Conservation (phyloP, 2,329 filamentous ascomycete species). For the Dactylellina leptospora region DNA sequence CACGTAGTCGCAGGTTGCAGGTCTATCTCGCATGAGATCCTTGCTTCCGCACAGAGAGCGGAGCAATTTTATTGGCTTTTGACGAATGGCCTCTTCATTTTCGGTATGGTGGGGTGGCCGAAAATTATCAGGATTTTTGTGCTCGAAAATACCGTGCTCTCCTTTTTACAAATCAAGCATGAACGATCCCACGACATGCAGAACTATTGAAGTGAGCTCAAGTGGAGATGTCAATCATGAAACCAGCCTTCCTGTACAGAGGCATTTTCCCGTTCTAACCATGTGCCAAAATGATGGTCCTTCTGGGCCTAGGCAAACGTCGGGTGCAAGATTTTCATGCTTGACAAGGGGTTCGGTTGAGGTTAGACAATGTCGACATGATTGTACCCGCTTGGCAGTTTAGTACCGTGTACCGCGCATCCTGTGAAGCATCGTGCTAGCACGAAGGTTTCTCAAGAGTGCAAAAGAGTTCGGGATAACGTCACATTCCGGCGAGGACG, state of each 20-base stretch:
- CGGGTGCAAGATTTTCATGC: conserved; percentile 29
- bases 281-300: conserved; percentile 7
- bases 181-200: conserved; percentile 25
- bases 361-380: conserved; percentile 9
- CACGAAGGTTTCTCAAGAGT: neutral
- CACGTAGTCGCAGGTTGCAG: conserved; percentile 19
- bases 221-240: conserved; percentile 40
- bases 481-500: conserved; percentile 46
- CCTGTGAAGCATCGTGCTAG: neutral
- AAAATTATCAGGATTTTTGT: conserved; percentile 4
- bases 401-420: neutral
- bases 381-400: conserved; percentile 7
- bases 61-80: conserved; percentile 20
- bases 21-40: conserved; percentile 41
- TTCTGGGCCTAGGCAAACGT: conserved; percentile 22
- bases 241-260: conserved; percentile 17
- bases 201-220: conserved; percentile 27
- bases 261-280: conserved; percentile 34
- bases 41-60: conserved; percentile 22
- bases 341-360: conserved; percentile 12
- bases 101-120: too few relatives aligned
- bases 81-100: conserved; percentile 28
- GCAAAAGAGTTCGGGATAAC: too few relatives aligned
- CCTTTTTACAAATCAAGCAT: conserved; percentile 29
- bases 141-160: neutral